Evolutionary conservation across 192 early-diverging fungal species (phyloP).

Genomic region (Phycomyces blakesleeanus): DNA sequence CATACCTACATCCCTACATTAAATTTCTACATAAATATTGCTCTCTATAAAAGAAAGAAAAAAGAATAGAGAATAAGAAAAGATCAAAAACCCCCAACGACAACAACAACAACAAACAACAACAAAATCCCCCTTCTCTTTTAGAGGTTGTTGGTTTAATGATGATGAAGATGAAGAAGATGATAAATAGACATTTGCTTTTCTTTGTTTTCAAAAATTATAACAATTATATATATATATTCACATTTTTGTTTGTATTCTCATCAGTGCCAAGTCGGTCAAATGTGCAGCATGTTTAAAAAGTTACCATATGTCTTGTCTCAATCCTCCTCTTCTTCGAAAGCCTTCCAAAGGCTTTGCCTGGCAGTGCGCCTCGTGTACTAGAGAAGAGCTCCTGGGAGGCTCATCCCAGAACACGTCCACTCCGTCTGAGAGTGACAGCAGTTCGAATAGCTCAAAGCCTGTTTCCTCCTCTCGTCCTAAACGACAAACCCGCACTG

Average conservation of each 20-base stretch:
- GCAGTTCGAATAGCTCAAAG: not conserved
- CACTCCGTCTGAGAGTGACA: not conserved
- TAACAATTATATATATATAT: not conserved
- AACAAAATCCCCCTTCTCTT: constrained; percentile 11
- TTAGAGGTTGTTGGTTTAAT: not conserved
- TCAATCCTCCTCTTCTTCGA: constrained; percentile 69
- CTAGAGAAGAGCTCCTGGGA: constrained; percentile 30
- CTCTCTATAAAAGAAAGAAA: too few species aligned
- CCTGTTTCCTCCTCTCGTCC: not conserved
- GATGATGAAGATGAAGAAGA: too few species aligned
- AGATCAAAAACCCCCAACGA: constrained; percentile 2
- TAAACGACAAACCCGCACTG: constrained; percentile 10
- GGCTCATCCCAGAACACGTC: not conserved
- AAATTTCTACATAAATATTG: too few species aligned
- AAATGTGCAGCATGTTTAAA: constrained; percentile 76
- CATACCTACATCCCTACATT: too few species aligned
- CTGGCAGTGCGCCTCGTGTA: constrained; percentile 81
- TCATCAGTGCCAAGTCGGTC: constrained; percentile 58
- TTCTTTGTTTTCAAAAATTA: not conserved
- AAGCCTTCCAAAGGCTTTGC: constrained; percentile 84
- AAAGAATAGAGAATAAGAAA: too few species aligned
- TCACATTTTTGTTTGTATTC: not conserved
- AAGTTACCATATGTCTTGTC: constrained; percentile 78
- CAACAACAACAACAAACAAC: constrained; percentile 37
- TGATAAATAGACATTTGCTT: too few species aligned